Conservation (phyloP, 2,329 filamentous ascomycete genomes). For the Trichoderma sp. region DNA sequence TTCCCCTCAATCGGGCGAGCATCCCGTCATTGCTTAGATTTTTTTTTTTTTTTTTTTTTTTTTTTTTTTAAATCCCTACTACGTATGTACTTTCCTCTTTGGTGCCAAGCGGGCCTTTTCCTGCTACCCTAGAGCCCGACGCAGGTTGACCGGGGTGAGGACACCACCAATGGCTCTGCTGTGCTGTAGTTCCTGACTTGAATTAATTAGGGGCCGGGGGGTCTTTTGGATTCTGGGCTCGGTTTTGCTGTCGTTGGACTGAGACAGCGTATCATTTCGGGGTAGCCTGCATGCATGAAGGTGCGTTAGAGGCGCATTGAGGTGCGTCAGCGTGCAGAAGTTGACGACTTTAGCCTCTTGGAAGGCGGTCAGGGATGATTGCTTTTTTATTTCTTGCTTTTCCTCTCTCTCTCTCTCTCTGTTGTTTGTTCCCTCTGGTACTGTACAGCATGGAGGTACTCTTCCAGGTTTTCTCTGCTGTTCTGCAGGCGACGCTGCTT, state of each 20-base stretch:
- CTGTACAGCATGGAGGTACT: too few species aligned
- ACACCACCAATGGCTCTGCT: background rate
- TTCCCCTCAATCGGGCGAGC: background rate
- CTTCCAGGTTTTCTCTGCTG: background rate
- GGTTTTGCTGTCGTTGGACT: background rate
- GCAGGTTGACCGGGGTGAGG: background rate
- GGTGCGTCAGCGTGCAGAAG: slow-evolving; percentile 15
- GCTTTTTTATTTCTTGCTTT: background rate
- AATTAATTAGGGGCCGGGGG: background rate
- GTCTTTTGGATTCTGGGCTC: background rate
- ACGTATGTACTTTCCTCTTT: background rate
- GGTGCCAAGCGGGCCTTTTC: background rate
- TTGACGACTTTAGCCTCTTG: background rate
- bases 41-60: too few species aligned
- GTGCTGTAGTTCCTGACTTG: slow-evolving; percentile 1
- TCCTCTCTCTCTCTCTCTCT: background rate
- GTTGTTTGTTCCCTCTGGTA: too few species aligned
- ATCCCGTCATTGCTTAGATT: background rate
- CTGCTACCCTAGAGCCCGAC: slow-evolving; percentile 9
- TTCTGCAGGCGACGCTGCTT: background rate
- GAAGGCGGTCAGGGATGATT: slow-evolving; percentile 4
- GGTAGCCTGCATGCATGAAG: background rate
- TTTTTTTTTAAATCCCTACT: too few species aligned
- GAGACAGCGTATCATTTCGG: background rate
- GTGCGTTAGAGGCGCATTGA: slow-evolving; percentile 14